Evolutionary conservation across 257 asterid species (phyloP).

Genomic region (Solanum okadae): DNA sequence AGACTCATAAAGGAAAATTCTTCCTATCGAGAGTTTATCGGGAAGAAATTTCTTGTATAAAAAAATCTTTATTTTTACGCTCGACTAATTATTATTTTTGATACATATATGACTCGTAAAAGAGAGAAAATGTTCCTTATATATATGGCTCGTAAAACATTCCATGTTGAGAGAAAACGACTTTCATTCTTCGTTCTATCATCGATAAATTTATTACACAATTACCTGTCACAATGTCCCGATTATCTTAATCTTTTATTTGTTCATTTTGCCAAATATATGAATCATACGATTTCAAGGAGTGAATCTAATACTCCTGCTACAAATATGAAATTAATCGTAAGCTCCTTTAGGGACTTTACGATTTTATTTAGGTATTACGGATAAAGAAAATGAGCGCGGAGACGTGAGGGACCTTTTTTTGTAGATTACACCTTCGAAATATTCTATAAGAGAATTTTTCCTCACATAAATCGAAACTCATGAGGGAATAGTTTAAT

Average conservation of each 20-base stretch:
- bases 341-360: background rate
- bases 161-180: no score
- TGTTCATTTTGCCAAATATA: background rate
- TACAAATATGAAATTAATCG: background rate
- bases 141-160: no score
- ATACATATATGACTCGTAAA: no score
- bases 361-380: background rate
- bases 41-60: no score
- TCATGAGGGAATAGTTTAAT: background rate
- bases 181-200: background rate
- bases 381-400: no score
- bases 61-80: no score
- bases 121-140: no score
- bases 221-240: background rate
- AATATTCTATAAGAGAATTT: no score
- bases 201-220: background rate
- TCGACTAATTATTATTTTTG: no score
- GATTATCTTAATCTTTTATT: background rate
- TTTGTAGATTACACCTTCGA: background rate
- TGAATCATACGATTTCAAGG: background rate
- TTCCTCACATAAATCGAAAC: background rate
- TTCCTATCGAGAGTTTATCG: no score
- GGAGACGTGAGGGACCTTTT: no score
- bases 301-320: background rate
- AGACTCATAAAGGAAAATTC: no score